Conservation (phyloP, 805 yeast species). For the Lipomyces lipofer region DNA sequence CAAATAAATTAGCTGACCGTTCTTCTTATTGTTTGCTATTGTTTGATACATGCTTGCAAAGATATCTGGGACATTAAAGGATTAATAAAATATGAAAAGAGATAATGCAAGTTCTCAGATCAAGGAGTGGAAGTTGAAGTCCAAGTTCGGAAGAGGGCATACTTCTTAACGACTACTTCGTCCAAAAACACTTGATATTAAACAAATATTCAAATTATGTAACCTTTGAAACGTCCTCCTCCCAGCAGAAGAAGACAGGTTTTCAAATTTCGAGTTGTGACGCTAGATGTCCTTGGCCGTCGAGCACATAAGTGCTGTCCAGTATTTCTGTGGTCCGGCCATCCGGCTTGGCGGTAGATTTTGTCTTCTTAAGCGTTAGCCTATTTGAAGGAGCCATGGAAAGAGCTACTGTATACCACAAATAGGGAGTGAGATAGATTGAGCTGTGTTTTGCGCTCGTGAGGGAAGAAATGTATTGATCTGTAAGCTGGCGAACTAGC, state of each 20-base stretch:
- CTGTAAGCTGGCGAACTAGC: too few species aligned
- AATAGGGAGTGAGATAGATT: too few species aligned
- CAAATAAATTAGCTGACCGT: too few species aligned
- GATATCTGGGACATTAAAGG: too few species aligned
- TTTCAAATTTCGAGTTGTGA: background rate
- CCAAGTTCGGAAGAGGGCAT: background rate
- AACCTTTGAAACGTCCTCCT: background rate
- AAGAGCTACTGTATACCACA: too few species aligned
- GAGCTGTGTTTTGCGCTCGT: too few species aligned
- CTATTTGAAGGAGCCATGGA: background rate
- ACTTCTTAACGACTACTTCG: background rate
- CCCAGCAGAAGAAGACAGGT: background rate
- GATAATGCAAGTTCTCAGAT: too few species aligned
- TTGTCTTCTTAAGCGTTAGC: background rate
- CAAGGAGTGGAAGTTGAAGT: background rate
- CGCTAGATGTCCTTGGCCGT: background rate
- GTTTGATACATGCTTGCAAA: too few species aligned
- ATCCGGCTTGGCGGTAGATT: background rate
- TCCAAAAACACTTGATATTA: background rate
- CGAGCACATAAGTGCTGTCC: background rate
- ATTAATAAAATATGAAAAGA: too few species aligned
- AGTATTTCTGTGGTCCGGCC: background rate
- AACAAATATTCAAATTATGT: background rate
- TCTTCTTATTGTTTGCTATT: too few species aligned
- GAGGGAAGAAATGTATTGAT: too few species aligned